These are phyloP conservation scores for Aspergillus pseudoglaucus DNA, from an alignment of 2,329 filamentous ascomycete genomes.

Conservation along the genomic window DNA sequence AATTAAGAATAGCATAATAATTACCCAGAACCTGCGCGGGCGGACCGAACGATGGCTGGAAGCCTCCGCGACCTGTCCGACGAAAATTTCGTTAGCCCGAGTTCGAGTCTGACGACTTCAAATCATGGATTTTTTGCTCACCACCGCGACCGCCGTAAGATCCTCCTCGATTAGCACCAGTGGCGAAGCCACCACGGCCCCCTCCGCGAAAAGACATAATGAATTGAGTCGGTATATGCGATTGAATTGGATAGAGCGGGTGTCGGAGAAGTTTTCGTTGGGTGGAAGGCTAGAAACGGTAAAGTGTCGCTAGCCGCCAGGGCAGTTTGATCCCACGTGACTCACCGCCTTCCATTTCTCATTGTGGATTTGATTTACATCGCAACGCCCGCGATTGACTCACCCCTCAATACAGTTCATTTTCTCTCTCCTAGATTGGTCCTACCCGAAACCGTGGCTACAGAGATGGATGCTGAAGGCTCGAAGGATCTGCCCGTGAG, in stretches of 20 bases:
- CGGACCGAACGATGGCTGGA: constrained; percentile 56
- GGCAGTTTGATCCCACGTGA: constrained; percentile 29
- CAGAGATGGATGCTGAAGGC: constrained; percentile 28
- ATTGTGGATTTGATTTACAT: constrained; percentile 16
- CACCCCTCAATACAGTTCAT: constrained; percentile 4
- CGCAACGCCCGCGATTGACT: constrained; percentile 2
- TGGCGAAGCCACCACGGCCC: constrained; percentile 43
- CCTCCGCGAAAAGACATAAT: constrained; percentile 62
- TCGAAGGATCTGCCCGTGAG: constrained; percentile 32
- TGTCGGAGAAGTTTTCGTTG: constrained; percentile 35
- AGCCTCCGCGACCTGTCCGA: constrained; percentile 54
- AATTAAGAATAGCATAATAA: constrained; percentile 9
- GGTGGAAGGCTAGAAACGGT: constrained; percentile 40
- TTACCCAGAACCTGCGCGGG: constrained; percentile 55
- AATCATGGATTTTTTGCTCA: constrained; percentile 23
- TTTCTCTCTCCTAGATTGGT: constrained; percentile 16
- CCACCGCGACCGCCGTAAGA: constrained; percentile 37
- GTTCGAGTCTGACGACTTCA: constrained; percentile 2
- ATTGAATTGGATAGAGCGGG: constrained; percentile 20
- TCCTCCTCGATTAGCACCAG: constrained; percentile 49
- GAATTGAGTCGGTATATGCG: constrained; percentile 17
- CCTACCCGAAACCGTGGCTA: constrained; percentile 7
- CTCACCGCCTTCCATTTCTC: constrained; percentile 29
- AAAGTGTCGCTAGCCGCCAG: constrained; percentile 32
- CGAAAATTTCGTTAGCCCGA: constrained; percentile 31